These are phyloP conservation scores for Fusarium sp. DNA, from an alignment of 2,329 filamentous ascomycete genomes.

Conservation along the genomic window DNA sequence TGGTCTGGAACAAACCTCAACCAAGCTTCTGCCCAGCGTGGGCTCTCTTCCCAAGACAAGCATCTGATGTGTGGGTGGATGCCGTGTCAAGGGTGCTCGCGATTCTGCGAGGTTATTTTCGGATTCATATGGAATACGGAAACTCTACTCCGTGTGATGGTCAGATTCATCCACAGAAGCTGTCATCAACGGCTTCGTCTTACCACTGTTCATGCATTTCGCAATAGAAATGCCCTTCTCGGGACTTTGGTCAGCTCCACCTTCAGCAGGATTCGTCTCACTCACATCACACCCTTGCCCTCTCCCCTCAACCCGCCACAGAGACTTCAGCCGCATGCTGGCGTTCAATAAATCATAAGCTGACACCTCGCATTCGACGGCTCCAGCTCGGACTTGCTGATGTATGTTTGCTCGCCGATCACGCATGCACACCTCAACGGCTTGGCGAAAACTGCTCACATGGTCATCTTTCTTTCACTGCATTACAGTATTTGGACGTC, in stretches of 20 bases:
- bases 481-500: not conserved
- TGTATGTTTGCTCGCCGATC: not conserved
- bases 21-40: conserved; percentile 42
- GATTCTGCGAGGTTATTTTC: conserved; percentile 29
- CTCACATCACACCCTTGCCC: not conserved
- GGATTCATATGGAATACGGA: conserved; percentile 1
- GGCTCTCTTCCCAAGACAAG: conserved; percentile 11
- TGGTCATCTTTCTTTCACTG: not conserved
- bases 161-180: not conserved
- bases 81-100: conserved; percentile 19
- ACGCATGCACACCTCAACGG: not conserved
- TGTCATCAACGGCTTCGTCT: not conserved
- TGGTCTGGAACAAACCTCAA: conserved; percentile 37
- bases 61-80: not conserved
- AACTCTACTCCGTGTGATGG: not conserved
- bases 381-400: not conserved
- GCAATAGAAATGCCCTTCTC: not conserved
- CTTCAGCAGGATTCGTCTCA: not conserved
- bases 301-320: not conserved
- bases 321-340: not conserved
- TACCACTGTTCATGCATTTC: not conserved
- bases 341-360: conserved; percentile 8
- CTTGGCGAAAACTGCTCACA: not conserved
- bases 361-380: conserved; percentile 2
- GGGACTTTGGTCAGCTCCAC: not conserved